These are phyloP conservation scores for Plenodomus tracheiphilus DNA, from an alignment of 2,329 filamentous ascomycete species.

Conservation along the genomic window DNA sequence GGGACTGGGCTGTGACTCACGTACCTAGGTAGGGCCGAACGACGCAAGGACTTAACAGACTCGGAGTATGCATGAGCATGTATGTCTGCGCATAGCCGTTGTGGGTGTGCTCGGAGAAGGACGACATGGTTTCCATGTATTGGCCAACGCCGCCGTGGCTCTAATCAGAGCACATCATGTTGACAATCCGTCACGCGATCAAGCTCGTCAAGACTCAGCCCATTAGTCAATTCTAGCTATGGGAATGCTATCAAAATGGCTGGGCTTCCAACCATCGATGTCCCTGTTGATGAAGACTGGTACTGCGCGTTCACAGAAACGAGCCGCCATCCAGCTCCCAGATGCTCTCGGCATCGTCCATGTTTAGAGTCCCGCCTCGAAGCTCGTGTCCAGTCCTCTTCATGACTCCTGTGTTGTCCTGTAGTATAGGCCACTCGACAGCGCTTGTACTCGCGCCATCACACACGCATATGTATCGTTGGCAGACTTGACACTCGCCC, in stretches of 20 bases:
- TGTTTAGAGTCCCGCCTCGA: not conserved
- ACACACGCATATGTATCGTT: not conserved
- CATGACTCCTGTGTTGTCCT: slow-evolving; percentile 5
- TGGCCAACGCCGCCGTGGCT: no score
- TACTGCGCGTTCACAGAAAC: not conserved
- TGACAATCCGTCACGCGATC: no score
- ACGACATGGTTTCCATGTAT: no score
- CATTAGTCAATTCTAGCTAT: no score
- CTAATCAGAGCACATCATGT: no score
- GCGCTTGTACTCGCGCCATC: slow-evolving; percentile 5
- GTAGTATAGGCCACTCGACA: slow-evolving; percentile 22
- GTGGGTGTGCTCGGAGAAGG: no score
- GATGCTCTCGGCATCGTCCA: not conserved
- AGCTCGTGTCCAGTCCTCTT: not conserved
- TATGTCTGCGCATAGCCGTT: no score
- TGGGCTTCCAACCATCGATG: not conserved
- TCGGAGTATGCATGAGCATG: not conserved
- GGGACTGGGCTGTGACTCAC: not conserved
- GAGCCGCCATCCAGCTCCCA: not conserved
- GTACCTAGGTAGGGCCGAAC: no score
- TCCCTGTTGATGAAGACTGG: not conserved
- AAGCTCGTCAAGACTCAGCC: no score
- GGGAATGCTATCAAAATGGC: no score
- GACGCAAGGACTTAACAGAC: not conserved
- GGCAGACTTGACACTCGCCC: not conserved